Evolutionary conservation across 1,284 basidiomycete genomes (phyloP).

Genomic region (Ceratobasidium sp.): DNA sequence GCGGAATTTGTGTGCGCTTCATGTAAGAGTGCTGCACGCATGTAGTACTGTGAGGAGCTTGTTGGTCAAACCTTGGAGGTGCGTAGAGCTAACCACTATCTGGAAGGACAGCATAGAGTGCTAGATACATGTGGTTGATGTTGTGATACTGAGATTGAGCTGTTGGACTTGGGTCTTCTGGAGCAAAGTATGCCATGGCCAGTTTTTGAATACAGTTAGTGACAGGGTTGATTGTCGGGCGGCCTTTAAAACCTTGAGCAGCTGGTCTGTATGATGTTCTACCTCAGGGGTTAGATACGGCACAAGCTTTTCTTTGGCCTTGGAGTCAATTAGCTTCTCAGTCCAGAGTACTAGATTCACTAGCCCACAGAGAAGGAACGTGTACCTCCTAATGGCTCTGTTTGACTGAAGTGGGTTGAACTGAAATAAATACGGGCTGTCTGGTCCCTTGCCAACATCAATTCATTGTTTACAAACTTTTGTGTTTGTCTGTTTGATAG

Average conservation of each 20-base stretch:
- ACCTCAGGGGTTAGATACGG: background rate
- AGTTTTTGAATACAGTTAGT: background rate
- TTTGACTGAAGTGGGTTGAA: background rate
- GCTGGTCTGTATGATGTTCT: background rate
- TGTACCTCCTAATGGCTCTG: background rate
- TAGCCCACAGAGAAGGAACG: background rate
- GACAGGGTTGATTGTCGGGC: background rate
- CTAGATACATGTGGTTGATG: background rate
- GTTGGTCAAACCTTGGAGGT: background rate
- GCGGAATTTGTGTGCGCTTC: background rate
- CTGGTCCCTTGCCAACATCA: background rate
- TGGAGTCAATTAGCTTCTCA: background rate
- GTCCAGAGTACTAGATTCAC: background rate
- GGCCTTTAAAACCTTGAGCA: background rate
- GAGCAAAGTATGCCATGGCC: background rate
- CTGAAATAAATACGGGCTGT: background rate
- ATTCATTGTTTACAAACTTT: background rate
- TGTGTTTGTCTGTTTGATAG: background rate
- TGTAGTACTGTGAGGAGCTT: background rate
- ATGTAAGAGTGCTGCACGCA: slow-evolving; percentile 1
- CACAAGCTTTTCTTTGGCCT: background rate
- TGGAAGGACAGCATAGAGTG: background rate
- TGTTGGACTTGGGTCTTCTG: background rate
- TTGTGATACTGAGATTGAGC: background rate
- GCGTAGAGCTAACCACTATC: background rate